A percentile compares a stretch with the other conserved stretches of the same genome.
Evolutionary conservation across 2,329 filamentous ascomycete genomes (phyloP).

Genomic region (Cladophialophora chaetospira): DNA sequence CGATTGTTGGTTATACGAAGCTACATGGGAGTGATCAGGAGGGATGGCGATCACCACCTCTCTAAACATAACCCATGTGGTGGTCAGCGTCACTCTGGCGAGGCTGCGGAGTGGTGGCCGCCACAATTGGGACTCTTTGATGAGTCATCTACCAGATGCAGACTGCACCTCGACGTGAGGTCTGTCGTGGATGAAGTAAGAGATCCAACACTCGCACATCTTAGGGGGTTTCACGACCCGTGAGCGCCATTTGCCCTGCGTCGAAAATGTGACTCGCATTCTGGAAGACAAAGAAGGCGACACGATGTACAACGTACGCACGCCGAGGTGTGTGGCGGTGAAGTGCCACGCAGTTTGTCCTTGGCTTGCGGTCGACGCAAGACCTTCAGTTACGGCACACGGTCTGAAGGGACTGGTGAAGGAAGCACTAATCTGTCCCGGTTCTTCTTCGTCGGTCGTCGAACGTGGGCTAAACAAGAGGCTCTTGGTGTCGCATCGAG

Average conservation of each 20-base stretch:
- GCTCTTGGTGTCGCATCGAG: neutral
- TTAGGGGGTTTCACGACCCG: no score
- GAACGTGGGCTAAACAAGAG: conserved; percentile 1
- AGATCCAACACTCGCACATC: no score
- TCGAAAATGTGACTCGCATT: no score
- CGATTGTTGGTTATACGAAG: neutral
- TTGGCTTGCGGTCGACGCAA: conserved; percentile 8
- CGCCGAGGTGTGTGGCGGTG: no score
- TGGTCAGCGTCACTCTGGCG: conserved; percentile 1
- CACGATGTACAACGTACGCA: no score
- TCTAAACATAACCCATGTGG: neutral
- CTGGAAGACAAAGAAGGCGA: no score
- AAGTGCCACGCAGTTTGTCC: no score
- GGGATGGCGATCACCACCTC: conserved; percentile 2
- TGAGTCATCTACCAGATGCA: neutral
- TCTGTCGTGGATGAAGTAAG: neutral
- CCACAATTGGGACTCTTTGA: no score
- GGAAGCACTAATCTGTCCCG: neutral
- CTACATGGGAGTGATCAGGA: neutral
- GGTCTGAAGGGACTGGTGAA: conserved; percentile 17
- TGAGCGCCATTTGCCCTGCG: no score
- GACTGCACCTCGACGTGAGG: neutral
- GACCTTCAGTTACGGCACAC: neutral
- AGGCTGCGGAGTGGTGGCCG: neutral
- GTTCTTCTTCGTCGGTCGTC: neutral